Base-by-base conservation (phyloP, 1,284 basidiomycete species). In the Laetiporus sulphureus region DNA sequence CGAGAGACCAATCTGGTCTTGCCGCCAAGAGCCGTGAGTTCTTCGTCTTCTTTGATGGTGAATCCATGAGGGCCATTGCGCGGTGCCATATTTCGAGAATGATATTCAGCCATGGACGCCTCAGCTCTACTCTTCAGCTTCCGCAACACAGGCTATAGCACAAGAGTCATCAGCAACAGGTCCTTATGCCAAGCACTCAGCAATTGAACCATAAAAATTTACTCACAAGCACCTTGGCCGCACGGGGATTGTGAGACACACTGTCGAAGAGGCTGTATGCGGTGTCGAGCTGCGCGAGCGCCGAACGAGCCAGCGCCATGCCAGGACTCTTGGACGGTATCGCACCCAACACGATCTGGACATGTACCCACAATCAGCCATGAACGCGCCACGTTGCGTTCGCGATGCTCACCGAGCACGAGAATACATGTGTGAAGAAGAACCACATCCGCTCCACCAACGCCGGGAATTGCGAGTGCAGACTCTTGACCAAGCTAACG, bases 371-470 rank as follows among this genome's bases (percentile, higher is more conserved):
- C 18, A 22, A 45, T 37, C 23, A 36, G 12, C 15, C 25, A 27
- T 27, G 25, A n/a, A n/a, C n/a, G n/a, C n/a, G n/a, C n/a, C n/a
- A n/a, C n/a, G n/a, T n/a, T n/a, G n/a, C n/a, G n/a, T n/a, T 7
- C 27, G 7, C 15, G 13, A 33, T 22, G 68, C 83, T 52, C 59
- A 83, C 81, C 24, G 80, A 71, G 53, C 80, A 83, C 6, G 81
- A 83, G 56, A 84, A 84, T 5, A 83, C 77, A 55, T 83, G 79
- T 4, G 78, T 80, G 51, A 82, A 82, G 39, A 81, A 61, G 58
- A 83, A 83, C 78, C 79, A 83, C 72, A 80, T 75, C 33, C 81
- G 69, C 55, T 82, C 79, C 5, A 78, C 77, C 41, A 83, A 61
- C 12, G 73, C 67, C 10, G 78, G 77, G 45, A 81, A 73, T 50